These are phyloP conservation scores for Mrakia blollopis DNA, from an alignment of 768 basidiomycete species.

Conservation along the genomic window DNA sequence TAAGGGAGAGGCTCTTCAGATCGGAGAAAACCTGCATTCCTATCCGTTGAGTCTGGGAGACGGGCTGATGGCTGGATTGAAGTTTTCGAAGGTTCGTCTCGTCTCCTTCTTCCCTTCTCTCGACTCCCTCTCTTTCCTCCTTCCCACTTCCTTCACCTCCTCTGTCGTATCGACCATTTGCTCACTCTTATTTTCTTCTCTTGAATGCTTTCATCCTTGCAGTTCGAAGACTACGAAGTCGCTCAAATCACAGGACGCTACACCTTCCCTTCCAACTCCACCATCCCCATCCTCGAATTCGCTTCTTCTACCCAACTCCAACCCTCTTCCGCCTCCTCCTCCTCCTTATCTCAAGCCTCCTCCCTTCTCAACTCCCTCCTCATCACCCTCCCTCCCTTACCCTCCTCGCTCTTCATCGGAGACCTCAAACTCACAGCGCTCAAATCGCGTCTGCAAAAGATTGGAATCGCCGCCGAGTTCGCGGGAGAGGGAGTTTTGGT, in stretches of 20 bases:
- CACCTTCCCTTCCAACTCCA: constrained; percentile 74
- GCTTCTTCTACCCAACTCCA: constrained; percentile 27
- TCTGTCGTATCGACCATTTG: background rate
- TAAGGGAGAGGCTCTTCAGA: constrained; percentile 71
- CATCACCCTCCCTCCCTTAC: constrained; percentile 56
- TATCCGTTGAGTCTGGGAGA: constrained; percentile 94
- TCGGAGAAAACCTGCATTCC: constrained; percentile 91
- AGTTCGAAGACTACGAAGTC: constrained; percentile 98
- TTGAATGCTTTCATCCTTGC: background rate
- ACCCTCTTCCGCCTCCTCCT: background rate
- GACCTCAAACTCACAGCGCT: constrained; percentile 88
- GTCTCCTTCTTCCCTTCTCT: background rate
- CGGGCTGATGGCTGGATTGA: constrained; percentile 67
- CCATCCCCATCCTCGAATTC: constrained; percentile 81
- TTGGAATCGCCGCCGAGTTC: constrained; percentile 83
- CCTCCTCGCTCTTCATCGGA: constrained; percentile 92
- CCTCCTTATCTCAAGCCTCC: constrained; percentile 14
- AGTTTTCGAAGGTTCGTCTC: constrained; percentile 69
- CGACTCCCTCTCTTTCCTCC: too few species aligned
- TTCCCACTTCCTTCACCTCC: background rate
- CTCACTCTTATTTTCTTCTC: background rate
- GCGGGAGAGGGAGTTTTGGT: constrained; percentile 96
- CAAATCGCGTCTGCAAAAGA: constrained; percentile 67
- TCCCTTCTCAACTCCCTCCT: constrained; percentile 13
- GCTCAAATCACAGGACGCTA: constrained; percentile 88